Percentiles rank a stretch among this genome's conserved stretches.
These are phyloP conservation scores for Camptophora hylomeconis DNA, from an alignment of 2,329 filamentous ascomycete species.

Conservation along the genomic window DNA sequence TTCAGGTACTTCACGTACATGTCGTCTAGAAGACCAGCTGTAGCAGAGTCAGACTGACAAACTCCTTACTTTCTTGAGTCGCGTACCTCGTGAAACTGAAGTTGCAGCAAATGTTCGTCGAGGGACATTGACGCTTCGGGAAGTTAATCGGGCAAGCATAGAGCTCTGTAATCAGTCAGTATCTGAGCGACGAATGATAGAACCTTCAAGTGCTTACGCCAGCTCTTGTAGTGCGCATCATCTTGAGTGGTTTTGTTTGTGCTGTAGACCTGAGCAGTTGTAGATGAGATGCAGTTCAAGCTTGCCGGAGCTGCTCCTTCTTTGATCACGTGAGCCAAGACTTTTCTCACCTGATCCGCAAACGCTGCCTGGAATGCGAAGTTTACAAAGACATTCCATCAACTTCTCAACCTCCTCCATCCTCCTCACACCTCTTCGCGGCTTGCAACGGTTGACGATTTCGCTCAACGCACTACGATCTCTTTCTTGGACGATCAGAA, in stretches of 20 bases:
- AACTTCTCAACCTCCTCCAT: conserved; percentile 6
- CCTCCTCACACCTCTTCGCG: conserved; percentile 8
- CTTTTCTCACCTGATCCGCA: conserved; percentile 13
- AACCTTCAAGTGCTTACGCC: conserved; percentile 35
- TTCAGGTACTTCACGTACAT: conserved; percentile 94
- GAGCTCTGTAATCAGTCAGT: conserved; percentile 38
- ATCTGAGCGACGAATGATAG: too few relatives aligned
- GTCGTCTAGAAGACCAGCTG: conserved; percentile 95
- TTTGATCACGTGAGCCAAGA: too few relatives aligned
- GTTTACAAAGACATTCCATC: conserved; percentile 2
- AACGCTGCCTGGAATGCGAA: background rate
- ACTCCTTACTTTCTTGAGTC: background rate
- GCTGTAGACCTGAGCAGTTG: too few relatives aligned
- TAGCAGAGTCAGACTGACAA: conserved; percentile 3
- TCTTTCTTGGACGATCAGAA: conserved; percentile 15
- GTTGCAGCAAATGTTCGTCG: conserved; percentile 50
- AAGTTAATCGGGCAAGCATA: conserved; percentile 43
- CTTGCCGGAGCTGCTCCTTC: too few relatives aligned
- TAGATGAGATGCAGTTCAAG: too few relatives aligned
- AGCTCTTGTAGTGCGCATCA: too few relatives aligned
- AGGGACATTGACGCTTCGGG: conserved; percentile 26
- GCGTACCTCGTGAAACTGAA: conserved; percentile 46
- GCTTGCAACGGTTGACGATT: conserved; percentile 17
- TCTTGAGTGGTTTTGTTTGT: too few relatives aligned
- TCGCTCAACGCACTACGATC: conserved; percentile 5